Evolutionary conservation across 768 basidiomycete genomes (phyloP), one percentile per base, ranked within the genome.

Genomic region (Kwoniella botswanensis): DNA sequence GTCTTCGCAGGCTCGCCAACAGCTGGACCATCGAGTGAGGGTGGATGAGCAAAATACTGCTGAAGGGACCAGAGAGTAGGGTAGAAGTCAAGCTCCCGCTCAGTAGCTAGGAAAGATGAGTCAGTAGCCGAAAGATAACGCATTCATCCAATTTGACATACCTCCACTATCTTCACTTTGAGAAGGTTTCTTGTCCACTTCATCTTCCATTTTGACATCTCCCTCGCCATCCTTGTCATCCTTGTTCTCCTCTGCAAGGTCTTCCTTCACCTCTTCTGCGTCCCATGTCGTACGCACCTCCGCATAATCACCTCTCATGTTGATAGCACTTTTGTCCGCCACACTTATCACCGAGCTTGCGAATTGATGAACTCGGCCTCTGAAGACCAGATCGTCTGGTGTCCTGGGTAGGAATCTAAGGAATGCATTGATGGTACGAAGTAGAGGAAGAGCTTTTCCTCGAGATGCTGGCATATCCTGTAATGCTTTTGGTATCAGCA

Each of bases 291-390:
- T 78, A 55, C 76, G 72, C 21, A 79, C 46, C 55, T 79, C 76
- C 13, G 69, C 74, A 67, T 77, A 81, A 46, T 81, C 80, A 26
- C 80, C 80, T 55, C 80, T 44, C 69, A 81, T 71, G 55, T 81
- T 81, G 65, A 81, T 74, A 7, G 80, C 78, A 57, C 80, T 81
- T 75, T 81, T 81, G 63, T 81, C 80, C n/a, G 80, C 78, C 3
- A 81, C 72, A 52, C 75, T 77, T 44, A 81, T 79, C n/a, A 79
- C 78, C 46, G 76, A 75, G 52, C 78, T 79, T 4, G 80, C 78
- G 26, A 79, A 79, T 46, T 79, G 76, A 61, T 81, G 80, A 13
- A 81, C 73, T n/a, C 80, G 55, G 2, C 78, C 80, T 60, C 80
- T n/a, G 52, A 81, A 79, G 10, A 77, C 73, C 17, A 81, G 74